phyloP scores from a whole-genome alignment of 805 yeast genomes.

The Priceomyces castillae region DNA sequence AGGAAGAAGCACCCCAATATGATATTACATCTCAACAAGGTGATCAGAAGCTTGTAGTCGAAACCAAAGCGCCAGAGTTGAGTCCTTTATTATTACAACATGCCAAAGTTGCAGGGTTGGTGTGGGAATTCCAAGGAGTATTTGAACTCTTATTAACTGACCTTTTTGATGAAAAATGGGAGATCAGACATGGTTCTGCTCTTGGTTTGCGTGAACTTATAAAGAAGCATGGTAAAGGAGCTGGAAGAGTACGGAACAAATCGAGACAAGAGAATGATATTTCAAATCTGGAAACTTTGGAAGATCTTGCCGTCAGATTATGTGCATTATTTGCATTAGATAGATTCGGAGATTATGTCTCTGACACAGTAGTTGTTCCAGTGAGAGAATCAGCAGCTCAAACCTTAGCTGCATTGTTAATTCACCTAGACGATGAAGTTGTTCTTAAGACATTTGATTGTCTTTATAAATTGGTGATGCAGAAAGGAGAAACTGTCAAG shows the following conservation, averaged over 20 bases:
- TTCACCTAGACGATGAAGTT: conserved; percentile 63
- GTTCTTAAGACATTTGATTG: conserved; percentile 63
- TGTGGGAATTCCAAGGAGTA: conserved; percentile 95
- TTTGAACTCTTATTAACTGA: conserved; percentile 78
- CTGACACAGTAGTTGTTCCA: conserved; percentile 97
- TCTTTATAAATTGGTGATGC: conserved; percentile 68
- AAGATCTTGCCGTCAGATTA: conserved; percentile 83
- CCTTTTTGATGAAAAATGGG: conserved; percentile 86
- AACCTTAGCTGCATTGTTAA: conserved; percentile 80
- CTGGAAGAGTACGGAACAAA: conserved; percentile 74
- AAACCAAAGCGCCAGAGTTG: conserved; percentile 63
- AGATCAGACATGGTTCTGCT: conserved; percentile 92
- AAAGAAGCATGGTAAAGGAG: conserved; percentile 77
- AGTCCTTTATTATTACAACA: conserved; percentile 70
- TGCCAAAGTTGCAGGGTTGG: conserved; percentile 65
- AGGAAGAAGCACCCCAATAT: conserved; percentile 33
- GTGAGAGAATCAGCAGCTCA: conserved; percentile 97
- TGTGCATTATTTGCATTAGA: conserved; percentile 88
- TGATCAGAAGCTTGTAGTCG: conserved; percentile 79
- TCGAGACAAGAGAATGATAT: conserved; percentile 57
- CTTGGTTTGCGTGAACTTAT: conserved; percentile 86
- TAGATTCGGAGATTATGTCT: conserved; percentile 93
- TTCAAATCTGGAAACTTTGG: conserved; percentile 68
- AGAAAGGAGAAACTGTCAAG: conserved; percentile 46
- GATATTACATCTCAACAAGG: conserved; percentile 79